phyloP scores from a whole-genome alignment of 2,329 filamentous ascomycete genomes.

The Colletotrichum sp. region DNA sequence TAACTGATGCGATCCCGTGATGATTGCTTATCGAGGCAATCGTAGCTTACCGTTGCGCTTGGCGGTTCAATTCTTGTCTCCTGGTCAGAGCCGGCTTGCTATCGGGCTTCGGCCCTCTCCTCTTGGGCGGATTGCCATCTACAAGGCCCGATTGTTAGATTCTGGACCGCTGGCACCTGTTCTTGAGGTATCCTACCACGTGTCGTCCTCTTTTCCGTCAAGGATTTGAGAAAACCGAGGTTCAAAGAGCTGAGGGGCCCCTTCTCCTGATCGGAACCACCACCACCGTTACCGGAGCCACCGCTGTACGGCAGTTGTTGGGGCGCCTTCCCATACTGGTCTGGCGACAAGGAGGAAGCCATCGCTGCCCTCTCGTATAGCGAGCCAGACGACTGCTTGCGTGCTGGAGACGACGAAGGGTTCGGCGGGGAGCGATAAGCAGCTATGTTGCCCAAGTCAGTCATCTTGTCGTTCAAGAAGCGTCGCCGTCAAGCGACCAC shows the following conservation, averaged over 20 bases:
- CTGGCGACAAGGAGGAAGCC: conserved; percentile 54
- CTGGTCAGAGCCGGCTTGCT: conserved; percentile 93
- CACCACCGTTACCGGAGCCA: neutral
- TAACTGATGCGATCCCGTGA: conserved; percentile 1
- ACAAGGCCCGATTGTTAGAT: conserved; percentile 1
- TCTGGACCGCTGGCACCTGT: neutral
- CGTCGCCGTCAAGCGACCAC: neutral
- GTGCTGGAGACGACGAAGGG: conserved; percentile 34
- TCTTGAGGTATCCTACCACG: conserved; percentile 58
- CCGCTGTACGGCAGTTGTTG: conserved; percentile 28
- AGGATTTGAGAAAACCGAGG: conserved; percentile 68
- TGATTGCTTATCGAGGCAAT: neutral
- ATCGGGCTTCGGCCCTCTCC: conserved; percentile 93
- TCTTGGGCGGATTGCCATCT: conserved; percentile 88
- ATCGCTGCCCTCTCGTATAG: conserved; percentile 41
- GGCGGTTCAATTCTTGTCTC: conserved; percentile 91
- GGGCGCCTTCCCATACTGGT: conserved; percentile 31
- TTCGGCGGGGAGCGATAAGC: conserved; percentile 41
- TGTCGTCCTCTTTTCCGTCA: conserved; percentile 78
- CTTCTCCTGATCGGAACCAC: conserved; percentile 35
- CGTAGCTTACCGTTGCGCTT: conserved; percentile 81
- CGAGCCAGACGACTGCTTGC: conserved; percentile 34
- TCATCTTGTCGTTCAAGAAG: conserved; percentile 23
- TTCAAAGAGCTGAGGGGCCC: conserved; percentile 52
- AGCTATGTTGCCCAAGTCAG: conserved; percentile 39